Conservation (phyloP, 1,139 yeast species). For the Ogataea hybrid region DNA sequence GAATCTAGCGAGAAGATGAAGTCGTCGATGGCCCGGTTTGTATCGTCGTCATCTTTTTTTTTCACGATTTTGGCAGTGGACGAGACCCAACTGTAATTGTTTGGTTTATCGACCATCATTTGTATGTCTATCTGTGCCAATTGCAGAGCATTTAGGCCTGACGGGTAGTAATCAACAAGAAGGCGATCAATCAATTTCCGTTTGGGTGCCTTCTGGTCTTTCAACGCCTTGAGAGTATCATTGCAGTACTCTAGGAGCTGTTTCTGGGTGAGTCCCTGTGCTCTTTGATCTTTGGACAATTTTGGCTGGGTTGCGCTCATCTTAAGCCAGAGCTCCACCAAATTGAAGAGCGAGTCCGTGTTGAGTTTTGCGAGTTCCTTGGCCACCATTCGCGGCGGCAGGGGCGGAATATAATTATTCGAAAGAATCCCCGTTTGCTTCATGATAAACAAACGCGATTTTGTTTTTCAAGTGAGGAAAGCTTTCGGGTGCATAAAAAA, state of each 20-base stretch:
- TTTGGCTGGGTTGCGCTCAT: conserved; percentile 30
- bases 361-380: conserved; percentile 27
- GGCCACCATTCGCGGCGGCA: conserved; percentile 22
- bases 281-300: conserved; percentile 17
- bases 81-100: conserved; percentile 53
- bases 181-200: conserved; percentile 48
- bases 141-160: conserved; percentile 67
- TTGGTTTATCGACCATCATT: conserved; percentile 55
- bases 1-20: conserved; percentile 37
- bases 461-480: background rate
- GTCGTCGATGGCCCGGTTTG: conserved; percentile 20
- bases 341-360: conserved; percentile 29
- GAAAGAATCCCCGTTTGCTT: conserved; percentile 32
- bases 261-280: conserved; percentile 18
- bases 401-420: conserved; percentile 31
- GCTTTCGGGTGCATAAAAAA: background rate
- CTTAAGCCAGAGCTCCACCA: conserved; percentile 32
- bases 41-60: conserved; percentile 37
- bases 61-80: conserved; percentile 50
- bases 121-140: conserved; percentile 73
- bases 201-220: conserved; percentile 35
- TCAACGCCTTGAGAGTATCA: conserved; percentile 13
- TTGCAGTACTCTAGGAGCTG: conserved; percentile 18
- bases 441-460: conserved; percentile 8
- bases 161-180: conserved; percentile 55